Evolutionary conservation across 352 stramenopile species (phyloP), one percentile per base, ranked within the genome.

Genomic region (Plasmopara halstedii): DNA sequence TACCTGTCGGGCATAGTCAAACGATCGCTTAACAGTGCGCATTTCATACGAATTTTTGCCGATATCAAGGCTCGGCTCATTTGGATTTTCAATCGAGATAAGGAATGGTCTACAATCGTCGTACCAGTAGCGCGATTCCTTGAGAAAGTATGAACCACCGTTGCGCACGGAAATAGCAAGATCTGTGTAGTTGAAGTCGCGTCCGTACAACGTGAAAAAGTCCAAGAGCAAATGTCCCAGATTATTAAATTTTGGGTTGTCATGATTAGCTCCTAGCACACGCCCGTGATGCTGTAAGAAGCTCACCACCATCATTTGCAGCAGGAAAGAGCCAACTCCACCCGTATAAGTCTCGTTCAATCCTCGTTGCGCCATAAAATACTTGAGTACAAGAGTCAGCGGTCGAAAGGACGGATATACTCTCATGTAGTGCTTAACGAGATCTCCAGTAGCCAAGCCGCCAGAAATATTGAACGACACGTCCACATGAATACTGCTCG

Each of bases 271-370:
- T 13, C 60, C 63, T 1, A 85, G 51, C 2, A 74, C 55, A 7
- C 82, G 71, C 17, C 85, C 71, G 32, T 91, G 55, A 46, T 97
- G 83, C 62, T 98, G 95, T 29, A 98, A 64, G 51, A 96, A 97
- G 52, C 84, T 95, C 6, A 98, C 64, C 47, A 98, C 94, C 87
- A 98, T 96, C 42, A 98, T 71, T 62, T 97, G 89, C 29, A 97
- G 52, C 55, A 98, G 50, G 53, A 97, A 98, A 6, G 83, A 96
- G 15, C 94, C 95, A 7, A 98, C 74, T 5, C 95, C 95, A 9
- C 95, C 95, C 10, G 74, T 81, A 47, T 96, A 98, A 22, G 95
- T 97, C 67, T 98, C 88, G 58, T 98, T 98, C 19, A 97, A 62
- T 11, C 77, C 83, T 35, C 95, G 69, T 62, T 96, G 86, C 6